Percentiles rank a stretch among this genome's conserved stretches.
Conservation (phyloP, 2,329 filamentous ascomycete species). For the Venturia nashicola region DNA sequence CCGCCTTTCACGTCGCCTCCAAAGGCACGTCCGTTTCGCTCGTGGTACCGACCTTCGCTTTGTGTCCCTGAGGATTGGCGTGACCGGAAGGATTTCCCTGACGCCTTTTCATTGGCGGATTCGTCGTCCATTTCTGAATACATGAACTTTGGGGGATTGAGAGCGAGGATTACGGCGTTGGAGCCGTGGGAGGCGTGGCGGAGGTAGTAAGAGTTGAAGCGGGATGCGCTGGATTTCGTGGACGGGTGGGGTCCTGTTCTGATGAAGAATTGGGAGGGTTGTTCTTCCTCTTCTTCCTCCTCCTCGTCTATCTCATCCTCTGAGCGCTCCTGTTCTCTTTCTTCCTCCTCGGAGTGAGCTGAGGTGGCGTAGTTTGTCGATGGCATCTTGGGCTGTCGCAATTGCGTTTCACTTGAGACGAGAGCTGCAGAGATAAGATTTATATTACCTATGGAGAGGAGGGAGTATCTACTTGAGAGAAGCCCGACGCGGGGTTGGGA, state of each 20-base stretch:
- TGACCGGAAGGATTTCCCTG: background rate
- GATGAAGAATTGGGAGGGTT: background rate
- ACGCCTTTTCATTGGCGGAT: background rate
- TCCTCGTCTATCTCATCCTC: background rate
- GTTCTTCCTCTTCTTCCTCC: background rate
- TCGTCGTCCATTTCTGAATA: background rate
- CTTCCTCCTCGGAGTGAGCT: background rate
- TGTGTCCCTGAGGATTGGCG: background rate
- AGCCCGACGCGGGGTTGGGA: background rate
- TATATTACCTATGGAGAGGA: background rate
- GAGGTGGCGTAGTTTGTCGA: background rate
- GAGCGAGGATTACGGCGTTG: background rate
- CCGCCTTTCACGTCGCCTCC: background rate
- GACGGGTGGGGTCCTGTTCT: background rate
- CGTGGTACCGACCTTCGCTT: background rate
- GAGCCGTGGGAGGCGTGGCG: background rate
- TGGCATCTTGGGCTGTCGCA: background rate
- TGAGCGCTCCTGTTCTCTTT: background rate
- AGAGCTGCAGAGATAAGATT: background rate
- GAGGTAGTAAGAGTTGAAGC: constrained; percentile 1
- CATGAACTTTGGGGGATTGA: constrained; percentile 1
- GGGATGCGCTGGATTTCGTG: background rate
- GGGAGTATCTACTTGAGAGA: background rate
- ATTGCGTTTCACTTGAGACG: background rate
- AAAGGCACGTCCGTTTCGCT: background rate